Percentiles rank a stretch among this genome's conserved stretches.
phyloP scores from a whole-genome alignment of 1,284 basidiomycete species.

The Athelia sp. region DNA sequence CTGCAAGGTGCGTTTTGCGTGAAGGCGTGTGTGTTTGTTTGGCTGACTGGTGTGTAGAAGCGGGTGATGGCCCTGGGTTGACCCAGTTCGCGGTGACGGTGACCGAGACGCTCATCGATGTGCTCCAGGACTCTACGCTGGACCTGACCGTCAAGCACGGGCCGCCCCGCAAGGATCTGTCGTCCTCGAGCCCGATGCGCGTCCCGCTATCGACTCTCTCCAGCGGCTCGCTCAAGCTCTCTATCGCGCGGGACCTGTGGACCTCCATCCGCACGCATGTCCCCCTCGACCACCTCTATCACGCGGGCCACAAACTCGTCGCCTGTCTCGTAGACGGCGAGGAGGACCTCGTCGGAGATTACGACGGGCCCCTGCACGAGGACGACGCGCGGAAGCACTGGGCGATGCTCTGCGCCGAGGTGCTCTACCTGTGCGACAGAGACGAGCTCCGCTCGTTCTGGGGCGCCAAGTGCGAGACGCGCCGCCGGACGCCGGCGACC shows the following conservation, averaged over 20 bases:
- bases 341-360: constrained; percentile 39
- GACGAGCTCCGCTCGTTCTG: constrained; percentile 52
- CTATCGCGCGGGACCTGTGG: constrained; percentile 54
- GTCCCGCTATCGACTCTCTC: constrained; percentile 15
- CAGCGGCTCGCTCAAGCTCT: constrained; percentile 43
- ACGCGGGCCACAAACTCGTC: constrained; percentile 40
- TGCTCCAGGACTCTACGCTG: constrained; percentile 49
- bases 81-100: constrained; percentile 36
- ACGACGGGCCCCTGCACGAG: constrained; percentile 18
- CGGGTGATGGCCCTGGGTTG: constrained; percentile 24
- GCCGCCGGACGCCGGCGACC: constrained; percentile 6
- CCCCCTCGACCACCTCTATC: constrained; percentile 33
- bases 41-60: constrained; percentile 13
- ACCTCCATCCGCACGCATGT: constrained; percentile 34
- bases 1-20: constrained; percentile 18
- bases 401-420: constrained; percentile 55
- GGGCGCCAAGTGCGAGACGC: constrained; percentile 22
- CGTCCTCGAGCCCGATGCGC: background rate
- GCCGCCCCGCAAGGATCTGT: constrained; percentile 3
- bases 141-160: constrained; percentile 33
- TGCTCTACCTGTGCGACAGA: constrained; percentile 37
- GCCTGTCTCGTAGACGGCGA: constrained; percentile 44
- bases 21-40: background rate
- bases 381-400: constrained; percentile 45
- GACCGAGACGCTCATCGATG: constrained; percentile 37